A percentile compares a stretch with the other conserved stretches of the same genome.
Conservation (phyloP, 495 filamentous ascomycete species). For the Xylona heveae region DNA sequence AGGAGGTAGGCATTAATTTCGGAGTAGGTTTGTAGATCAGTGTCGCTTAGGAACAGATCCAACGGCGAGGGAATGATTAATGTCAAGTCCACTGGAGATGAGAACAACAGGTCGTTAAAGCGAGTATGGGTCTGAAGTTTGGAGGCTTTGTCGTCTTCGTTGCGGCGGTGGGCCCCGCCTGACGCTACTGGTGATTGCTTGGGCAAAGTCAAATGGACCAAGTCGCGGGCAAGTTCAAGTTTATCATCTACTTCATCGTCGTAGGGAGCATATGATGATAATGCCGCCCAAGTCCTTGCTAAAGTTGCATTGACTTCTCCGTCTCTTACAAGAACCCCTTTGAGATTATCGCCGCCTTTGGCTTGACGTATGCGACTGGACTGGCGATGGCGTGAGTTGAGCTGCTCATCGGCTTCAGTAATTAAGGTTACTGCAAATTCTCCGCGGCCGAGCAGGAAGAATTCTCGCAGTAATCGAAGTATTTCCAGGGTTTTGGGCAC, state of each 20-base stretch:
- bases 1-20: constrained; percentile 73
- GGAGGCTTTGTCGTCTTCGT: constrained; percentile 11
- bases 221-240: constrained; percentile 58
- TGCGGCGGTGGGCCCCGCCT: constrained; percentile 12
- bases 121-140: constrained; percentile 20
- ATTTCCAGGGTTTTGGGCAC: constrained; percentile 47
- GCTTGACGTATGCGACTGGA: constrained; percentile 13
- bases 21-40: constrained; percentile 60
- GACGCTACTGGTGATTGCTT: constrained; percentile 17
- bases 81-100: constrained; percentile 46
- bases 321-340: constrained; percentile 55
- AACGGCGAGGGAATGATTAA: constrained; percentile 59
- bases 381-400: constrained; percentile 27
- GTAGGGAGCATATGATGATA: constrained; percentile 47
- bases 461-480: constrained; percentile 58
- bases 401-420: constrained; percentile 57
- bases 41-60: constrained; percentile 61
- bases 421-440: constrained; percentile 81
- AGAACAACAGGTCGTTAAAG: constrained; percentile 71
- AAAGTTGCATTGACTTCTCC: constrained; percentile 63
- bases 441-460: constrained; percentile 68
- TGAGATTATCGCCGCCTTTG: constrained; percentile 18
- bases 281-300: constrained; percentile 49
- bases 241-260: constrained; percentile 53
- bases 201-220: constrained; percentile 44